phyloP scores from a whole-genome alignment of 805 yeast genomes.

The Barnettozyma botsteinii region DNA sequence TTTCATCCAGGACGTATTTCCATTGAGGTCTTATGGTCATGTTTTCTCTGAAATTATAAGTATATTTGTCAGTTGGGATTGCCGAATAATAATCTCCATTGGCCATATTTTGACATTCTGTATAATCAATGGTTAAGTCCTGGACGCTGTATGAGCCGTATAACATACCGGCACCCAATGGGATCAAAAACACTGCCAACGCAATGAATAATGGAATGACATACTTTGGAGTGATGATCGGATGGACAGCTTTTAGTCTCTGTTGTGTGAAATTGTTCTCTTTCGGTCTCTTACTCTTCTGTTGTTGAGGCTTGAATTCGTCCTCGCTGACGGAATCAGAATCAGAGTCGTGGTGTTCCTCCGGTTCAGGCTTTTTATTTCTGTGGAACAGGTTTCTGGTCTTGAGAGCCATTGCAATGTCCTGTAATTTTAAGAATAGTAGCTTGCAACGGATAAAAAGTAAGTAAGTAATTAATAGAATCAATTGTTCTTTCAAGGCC shows the following conservation, averaged over 20 bases:
- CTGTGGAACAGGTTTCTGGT: slow-evolving; percentile 25
- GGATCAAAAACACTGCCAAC: slow-evolving; percentile 77
- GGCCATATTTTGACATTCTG: slow-evolving; percentile 57
- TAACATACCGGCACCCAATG: slow-evolving; percentile 82
- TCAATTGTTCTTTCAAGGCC: neutral
- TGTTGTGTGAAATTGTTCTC: slow-evolving; percentile 74
- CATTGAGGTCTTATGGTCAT: slow-evolving; percentile 53
- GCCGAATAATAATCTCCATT: slow-evolving; percentile 36
- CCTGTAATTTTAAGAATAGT: too few species aligned
- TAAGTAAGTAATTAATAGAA: too few species aligned
- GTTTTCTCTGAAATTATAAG: slow-evolving; percentile 48
- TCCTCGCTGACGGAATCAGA: slow-evolving; percentile 42
- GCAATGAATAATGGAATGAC: slow-evolving; percentile 76
- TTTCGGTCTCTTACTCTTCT: slow-evolving; percentile 58
- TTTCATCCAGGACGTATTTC: slow-evolving; percentile 45
- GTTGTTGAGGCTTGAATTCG: slow-evolving; percentile 31
- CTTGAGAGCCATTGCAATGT: slow-evolving; percentile 16
- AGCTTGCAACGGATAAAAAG: too few species aligned
- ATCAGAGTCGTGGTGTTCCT: slow-evolving; percentile 27
- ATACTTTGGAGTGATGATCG: slow-evolving; percentile 84
- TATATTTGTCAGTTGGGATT: slow-evolving; percentile 54
- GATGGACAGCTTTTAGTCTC: slow-evolving; percentile 52
- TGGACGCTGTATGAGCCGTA: slow-evolving; percentile 68
- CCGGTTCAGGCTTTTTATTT: slow-evolving; percentile 6
- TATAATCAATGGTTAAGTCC: slow-evolving; percentile 67